phyloP scores from a whole-genome alignment of 2,329 filamentous ascomycete genomes.

The Fusarium nelsonii region DNA sequence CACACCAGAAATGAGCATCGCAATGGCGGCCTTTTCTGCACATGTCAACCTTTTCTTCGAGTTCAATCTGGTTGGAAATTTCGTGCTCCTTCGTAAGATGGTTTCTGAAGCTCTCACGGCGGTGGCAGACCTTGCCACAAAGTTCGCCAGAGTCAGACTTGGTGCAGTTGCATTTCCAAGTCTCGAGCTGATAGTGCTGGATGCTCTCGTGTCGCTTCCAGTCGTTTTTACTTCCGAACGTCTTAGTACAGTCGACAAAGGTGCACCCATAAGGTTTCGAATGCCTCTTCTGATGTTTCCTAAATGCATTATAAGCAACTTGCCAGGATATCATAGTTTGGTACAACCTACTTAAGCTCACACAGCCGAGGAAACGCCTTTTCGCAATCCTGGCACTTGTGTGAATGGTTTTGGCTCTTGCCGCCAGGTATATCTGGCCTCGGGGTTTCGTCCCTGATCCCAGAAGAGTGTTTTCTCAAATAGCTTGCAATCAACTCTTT shows the following conservation, averaged over 20 bases:
- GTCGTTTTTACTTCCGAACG: conserved; percentile 92
- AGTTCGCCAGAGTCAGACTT: conserved; percentile 33
- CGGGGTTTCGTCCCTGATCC: conserved; percentile 18
- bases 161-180: conserved; percentile 74
- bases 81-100: conserved; percentile 70
- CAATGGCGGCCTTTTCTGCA: conserved; percentile 74
- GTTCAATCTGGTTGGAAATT: conserved; percentile 46
- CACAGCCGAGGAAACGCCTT: conserved; percentile 65
- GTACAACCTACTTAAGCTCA: conserved; percentile 66
- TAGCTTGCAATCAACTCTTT: conserved; percentile 52
- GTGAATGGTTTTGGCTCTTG: conserved; percentile 30
- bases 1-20: conserved; percentile 84
- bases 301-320: conserved; percentile 53
- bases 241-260: conserved; percentile 74
- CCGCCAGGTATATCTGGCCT: conserved; percentile 18
- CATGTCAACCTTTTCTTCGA: conserved; percentile 61
- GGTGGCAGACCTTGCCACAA: conserved; percentile 72
- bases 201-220: conserved; percentile 92
- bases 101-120: conserved; percentile 67
- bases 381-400: conserved; percentile 56
- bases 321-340: not conserved
- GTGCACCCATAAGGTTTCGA: conserved; percentile 86
- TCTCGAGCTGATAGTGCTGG: conserved; percentile 78
- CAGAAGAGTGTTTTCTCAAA: conserved; percentile 38
- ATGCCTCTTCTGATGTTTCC: conserved; percentile 88